phyloP scores from a whole-genome alignment of 2,329 filamentous ascomycete species.

The Xylariomycetidae sp. region DNA sequence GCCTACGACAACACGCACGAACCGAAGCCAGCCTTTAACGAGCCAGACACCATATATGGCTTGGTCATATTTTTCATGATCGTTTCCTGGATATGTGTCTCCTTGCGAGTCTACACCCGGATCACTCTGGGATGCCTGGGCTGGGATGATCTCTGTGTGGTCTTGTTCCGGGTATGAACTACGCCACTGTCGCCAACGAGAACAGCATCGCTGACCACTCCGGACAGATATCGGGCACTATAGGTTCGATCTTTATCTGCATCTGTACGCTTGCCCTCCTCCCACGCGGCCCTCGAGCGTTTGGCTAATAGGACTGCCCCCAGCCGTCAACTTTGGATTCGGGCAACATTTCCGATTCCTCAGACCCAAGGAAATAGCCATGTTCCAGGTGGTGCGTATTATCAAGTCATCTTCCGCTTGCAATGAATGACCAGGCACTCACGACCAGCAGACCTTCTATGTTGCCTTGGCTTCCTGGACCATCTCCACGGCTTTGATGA shows the following conservation, averaged over 20 bases:
- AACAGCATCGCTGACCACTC: neutral
- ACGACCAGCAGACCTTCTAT: constrained; percentile 24
- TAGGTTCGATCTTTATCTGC: constrained; percentile 19
- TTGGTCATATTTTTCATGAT: constrained; percentile 21
- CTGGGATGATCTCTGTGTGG: constrained; percentile 31
- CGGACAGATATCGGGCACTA: constrained; percentile 18
- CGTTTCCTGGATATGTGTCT: constrained; percentile 23
- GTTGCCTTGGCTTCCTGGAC: constrained; percentile 26
- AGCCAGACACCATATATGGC: constrained; percentile 12
- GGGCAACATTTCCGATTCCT: constrained; percentile 23
- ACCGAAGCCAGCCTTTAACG: constrained; percentile 15
- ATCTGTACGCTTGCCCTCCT: too few relatives aligned
- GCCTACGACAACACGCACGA: constrained; percentile 22
- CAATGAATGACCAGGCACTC: too few relatives aligned
- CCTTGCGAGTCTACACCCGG: constrained; percentile 23
- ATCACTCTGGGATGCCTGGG: constrained; percentile 23
- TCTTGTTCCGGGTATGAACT: constrained; percentile 23
- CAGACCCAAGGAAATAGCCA: constrained; percentile 8
- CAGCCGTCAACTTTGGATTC: constrained; percentile 20
- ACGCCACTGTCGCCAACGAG: neutral
- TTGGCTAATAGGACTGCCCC: too few relatives aligned
- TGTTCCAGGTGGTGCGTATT: constrained; percentile 22
- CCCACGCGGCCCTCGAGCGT: too few relatives aligned
- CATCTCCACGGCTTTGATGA: constrained; percentile 29
- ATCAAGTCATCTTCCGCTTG: too few relatives aligned